A percentile compares a stretch with the other conserved stretches of the same genome.
Evolutionary conservation across 129 eudicot genomes (phyloP).

Genomic region (Saposhnikovia divaricata): DNA sequence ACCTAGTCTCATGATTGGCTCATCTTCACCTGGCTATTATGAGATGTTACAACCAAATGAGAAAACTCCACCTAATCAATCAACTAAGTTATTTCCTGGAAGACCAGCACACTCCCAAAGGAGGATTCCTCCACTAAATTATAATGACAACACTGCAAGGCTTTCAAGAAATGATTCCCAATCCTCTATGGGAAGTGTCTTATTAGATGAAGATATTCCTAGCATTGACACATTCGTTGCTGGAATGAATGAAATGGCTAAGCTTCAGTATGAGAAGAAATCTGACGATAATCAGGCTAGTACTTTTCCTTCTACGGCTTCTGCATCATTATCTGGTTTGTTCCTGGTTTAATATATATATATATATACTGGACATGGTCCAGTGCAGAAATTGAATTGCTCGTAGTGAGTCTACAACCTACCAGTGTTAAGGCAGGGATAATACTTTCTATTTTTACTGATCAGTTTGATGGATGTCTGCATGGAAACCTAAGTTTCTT

Average conservation of each 20-base stretch:
- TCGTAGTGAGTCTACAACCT: not conserved
- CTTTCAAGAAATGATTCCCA: constrained; percentile 70
- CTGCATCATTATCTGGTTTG: not conserved
- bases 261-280: constrained; percentile 53
- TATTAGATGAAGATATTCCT: constrained; percentile 74
- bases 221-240: constrained; percentile 82
- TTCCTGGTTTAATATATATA: not conserved
- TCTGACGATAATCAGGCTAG: constrained; percentile 40
- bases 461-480: not conserved
- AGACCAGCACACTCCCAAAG: constrained; percentile 55
- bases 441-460: not conserved
- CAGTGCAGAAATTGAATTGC: no score
- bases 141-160: constrained; percentile 32
- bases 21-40: constrained; percentile 37
- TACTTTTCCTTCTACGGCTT: not conserved
- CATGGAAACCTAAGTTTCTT: not conserved
- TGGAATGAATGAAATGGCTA: constrained; percentile 88
- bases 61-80: constrained; percentile 67
- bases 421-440: not conserved
- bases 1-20: constrained; percentile 42
- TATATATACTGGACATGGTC: no score
- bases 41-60: constrained; percentile 32
- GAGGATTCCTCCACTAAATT: constrained; percentile 47
- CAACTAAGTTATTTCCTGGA: constrained; percentile 49
- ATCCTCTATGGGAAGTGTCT: constrained; percentile 52